These are phyloP conservation scores for Saccharata proteae DNA, from an alignment of 2,329 filamentous ascomycete genomes.

Conservation along the genomic window DNA sequence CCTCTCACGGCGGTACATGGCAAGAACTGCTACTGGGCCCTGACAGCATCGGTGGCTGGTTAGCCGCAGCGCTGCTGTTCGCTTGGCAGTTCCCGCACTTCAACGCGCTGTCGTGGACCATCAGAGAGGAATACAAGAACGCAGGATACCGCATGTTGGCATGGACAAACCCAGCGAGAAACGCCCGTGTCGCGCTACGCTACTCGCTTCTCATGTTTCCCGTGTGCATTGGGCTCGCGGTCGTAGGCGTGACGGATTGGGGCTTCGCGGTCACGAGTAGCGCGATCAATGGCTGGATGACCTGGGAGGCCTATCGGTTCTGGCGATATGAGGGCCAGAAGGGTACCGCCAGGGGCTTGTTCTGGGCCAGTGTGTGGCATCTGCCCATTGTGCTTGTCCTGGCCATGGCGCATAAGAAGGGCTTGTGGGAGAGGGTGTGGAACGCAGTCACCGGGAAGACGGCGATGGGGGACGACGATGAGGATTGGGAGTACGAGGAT, in stretches of 20 bases:
- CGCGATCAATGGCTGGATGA: conserved; percentile 77
- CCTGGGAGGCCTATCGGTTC: conserved; percentile 66
- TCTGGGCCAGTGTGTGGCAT: conserved; percentile 98
- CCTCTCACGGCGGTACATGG: conserved; percentile 47
- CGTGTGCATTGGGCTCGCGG: conserved; percentile 70
- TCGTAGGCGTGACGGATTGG: conserved; percentile 70
- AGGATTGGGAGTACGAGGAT: conserved; percentile 39
- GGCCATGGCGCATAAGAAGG: conserved; percentile 87
- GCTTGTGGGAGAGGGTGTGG: conserved; percentile 78
- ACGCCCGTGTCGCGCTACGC: conserved; percentile 73
- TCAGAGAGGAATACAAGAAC: conserved; percentile 74
- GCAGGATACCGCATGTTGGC: conserved; percentile 61
- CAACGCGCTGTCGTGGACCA: conserved; percentile 81
- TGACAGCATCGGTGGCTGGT: conserved; percentile 67
- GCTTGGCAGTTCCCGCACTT: conserved; percentile 99
- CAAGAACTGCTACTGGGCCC: conserved; percentile 64
- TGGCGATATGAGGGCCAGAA: conserved; percentile 66
- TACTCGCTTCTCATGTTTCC: conserved; percentile 82
- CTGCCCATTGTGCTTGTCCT: conserved; percentile 80
- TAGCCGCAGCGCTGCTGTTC: conserved; percentile 72
- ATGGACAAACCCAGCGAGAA: conserved; percentile 78
- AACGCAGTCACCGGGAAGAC: conserved; percentile 49
- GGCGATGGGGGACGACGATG: conserved; percentile 41
- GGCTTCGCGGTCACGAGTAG: conserved; percentile 71
- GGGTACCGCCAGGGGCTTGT: conserved; percentile 71